phyloP scores from a whole-genome alignment of 2,329 filamentous ascomycete species.

The Fusarium verticillioides region DNA sequence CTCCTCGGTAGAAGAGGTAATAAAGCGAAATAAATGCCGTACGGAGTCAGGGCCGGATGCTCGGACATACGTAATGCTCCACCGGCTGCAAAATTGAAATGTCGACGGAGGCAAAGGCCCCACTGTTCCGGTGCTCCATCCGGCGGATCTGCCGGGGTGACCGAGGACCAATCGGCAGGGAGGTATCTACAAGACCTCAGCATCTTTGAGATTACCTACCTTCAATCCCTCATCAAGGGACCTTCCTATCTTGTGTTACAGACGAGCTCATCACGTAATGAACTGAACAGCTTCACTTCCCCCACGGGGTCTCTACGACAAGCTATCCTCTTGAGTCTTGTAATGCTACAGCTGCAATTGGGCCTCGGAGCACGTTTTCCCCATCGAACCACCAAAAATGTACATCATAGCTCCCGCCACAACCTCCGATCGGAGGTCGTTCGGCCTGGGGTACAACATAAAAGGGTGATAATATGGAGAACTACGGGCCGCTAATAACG shows the following conservation, averaged over 20 bases:
- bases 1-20: too few species aligned
- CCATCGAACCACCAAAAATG: constrained; percentile 23
- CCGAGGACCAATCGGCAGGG: constrained; percentile 32
- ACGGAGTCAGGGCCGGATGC: not conserved
- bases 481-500: constrained; percentile 25
- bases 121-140: constrained; percentile 13
- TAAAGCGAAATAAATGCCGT: not conserved
- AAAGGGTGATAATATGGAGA: constrained; percentile 38
- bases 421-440: constrained; percentile 35
- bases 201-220: constrained; percentile 6
- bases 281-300: not conserved
- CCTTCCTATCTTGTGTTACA: constrained; percentile 13
- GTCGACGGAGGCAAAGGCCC: constrained; percentile 6
- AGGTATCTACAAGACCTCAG: not conserved
- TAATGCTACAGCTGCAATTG: constrained; percentile 25
- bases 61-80: not conserved
- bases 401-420: constrained; percentile 30
- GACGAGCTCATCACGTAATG: constrained; percentile 32
- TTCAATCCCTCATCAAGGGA: constrained; percentile 9
- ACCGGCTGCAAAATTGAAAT: not conserved
- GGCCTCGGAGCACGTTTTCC: not conserved
- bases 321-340: not conserved
- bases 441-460: constrained; percentile 26
- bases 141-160: constrained; percentile 26
- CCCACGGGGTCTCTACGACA: constrained; percentile 23